These are phyloP conservation scores for Crithidia mellificae DNA, from an alignment of 208 protist species.

Conservation along the genomic window DNA sequence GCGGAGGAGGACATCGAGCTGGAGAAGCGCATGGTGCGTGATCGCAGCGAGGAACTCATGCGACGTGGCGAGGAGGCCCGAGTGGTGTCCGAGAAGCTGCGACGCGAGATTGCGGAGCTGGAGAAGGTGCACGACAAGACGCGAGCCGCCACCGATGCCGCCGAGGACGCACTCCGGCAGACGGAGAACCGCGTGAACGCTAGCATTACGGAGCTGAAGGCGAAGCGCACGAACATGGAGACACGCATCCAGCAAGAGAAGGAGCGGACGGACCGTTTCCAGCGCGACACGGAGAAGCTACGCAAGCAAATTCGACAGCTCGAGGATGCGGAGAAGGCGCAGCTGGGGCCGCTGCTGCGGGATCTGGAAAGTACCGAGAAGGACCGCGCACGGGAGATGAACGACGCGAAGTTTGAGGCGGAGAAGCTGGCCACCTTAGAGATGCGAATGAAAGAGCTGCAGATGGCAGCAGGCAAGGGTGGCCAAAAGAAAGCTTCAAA, in stretches of 20 bases:
- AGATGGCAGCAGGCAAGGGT: conserved; percentile 41
- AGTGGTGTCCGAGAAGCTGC: conserved; percentile 73
- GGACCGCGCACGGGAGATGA: conserved; percentile 65
- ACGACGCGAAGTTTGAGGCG: conserved; percentile 74
- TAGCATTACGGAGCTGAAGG: conserved; percentile 52
- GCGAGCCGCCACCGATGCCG: conserved; percentile 40
- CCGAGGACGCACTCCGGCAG: conserved; percentile 57
- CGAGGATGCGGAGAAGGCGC: conserved; percentile 69
- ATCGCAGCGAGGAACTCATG: conserved; percentile 84
- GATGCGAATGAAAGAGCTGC: conserved; percentile 71
- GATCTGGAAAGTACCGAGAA: conserved; percentile 54
- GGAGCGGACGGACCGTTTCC: conserved; percentile 60
- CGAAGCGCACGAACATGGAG: conserved; percentile 71
- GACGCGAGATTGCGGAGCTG: conserved; percentile 72
- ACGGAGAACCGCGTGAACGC: conserved; percentile 71
- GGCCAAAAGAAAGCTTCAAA: conserved; percentile 15
- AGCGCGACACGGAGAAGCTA: conserved; percentile 82
- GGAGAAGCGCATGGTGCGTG: conserved; percentile 82
- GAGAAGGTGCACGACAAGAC: conserved; percentile 58
- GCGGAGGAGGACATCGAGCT: conserved; percentile 84
- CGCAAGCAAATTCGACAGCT: conserved; percentile 77
- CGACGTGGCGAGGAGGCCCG: conserved; percentile 82
- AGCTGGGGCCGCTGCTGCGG: conserved; percentile 53
- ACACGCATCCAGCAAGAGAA: conserved; percentile 82
- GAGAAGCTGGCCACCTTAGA: conserved; percentile 69